Conservation (phyloP, 345 rosid species). For the Arabis alpina region DNA sequence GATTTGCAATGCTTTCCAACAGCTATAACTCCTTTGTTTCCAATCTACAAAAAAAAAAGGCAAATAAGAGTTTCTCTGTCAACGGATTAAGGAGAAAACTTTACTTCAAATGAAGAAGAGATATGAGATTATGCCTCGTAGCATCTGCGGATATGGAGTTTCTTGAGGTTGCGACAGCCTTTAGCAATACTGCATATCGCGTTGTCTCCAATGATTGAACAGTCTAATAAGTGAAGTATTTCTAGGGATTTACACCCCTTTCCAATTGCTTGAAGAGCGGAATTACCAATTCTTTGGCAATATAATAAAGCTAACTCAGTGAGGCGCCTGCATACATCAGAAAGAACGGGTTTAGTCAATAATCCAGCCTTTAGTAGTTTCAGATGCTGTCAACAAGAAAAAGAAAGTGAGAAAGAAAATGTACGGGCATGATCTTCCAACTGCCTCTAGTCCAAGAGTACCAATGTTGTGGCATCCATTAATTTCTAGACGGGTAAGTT, state of each 20-base stretch:
- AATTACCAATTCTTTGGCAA: slow-evolving; percentile 79
- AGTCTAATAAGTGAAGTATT: slow-evolving; percentile 86
- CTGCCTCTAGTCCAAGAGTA: slow-evolving; percentile 73
- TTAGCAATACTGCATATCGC: slow-evolving; percentile 77
- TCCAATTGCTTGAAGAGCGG: slow-evolving; percentile 77
- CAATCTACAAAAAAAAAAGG: slow-evolving; percentile 52
- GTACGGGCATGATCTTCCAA: slow-evolving; percentile 85
- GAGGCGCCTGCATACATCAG: slow-evolving; percentile 57
- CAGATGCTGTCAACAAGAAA: slow-evolving; percentile 1
- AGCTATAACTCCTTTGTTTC: slow-evolving; percentile 79
- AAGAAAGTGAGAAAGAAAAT: slow-evolving; percentile 28
- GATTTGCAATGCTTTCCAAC: slow-evolving; percentile 76
- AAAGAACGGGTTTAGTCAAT: slow-evolving; percentile 9
- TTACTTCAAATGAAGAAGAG: background rate
- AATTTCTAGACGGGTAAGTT: slow-evolving; percentile 79
- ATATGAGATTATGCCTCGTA: slow-evolving; percentile 61
- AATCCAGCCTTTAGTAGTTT: background rate
- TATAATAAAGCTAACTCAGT: slow-evolving; percentile 81
- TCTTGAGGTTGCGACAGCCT: slow-evolving; percentile 82
- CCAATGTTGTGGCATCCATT: slow-evolving; percentile 96
- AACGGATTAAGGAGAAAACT: background rate
- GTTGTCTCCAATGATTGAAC: slow-evolving; percentile 79
- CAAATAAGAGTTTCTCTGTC: slow-evolving; percentile 12
- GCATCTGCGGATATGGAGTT: slow-evolving; percentile 92
- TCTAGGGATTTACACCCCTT: slow-evolving; percentile 76